Conservation (phyloP, 805 yeast genomes). For the Ogataea siamensis region DNA sequence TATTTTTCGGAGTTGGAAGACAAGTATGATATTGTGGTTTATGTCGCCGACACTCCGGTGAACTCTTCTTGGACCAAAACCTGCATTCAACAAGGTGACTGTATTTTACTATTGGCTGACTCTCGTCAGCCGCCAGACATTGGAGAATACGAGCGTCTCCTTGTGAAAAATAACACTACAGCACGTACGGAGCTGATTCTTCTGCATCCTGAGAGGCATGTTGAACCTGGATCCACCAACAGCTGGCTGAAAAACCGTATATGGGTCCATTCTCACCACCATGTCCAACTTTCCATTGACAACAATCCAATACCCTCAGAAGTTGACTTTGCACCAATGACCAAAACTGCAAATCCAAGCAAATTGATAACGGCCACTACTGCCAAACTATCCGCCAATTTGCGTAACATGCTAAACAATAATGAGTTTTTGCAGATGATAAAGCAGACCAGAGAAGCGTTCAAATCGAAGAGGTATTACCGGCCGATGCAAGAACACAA, state of each 20-base stretch:
- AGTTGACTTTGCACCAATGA: conserved; percentile 17
- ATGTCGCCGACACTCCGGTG: conserved; percentile 81
- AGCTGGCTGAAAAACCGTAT: conserved; percentile 80
- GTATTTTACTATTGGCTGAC: conserved; percentile 85
- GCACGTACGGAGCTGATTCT: conserved; percentile 86
- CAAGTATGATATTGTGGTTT: conserved; percentile 80
- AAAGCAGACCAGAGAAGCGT: conserved; percentile 28
- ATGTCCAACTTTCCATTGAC: conserved; percentile 60
- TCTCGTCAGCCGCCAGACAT: conserved; percentile 68
- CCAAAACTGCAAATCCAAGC: conserved; percentile 6
- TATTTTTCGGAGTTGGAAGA: conserved; percentile 91
- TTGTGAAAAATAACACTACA: conserved; percentile 72
- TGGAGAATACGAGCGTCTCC: conserved; percentile 81
- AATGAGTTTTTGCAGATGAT: conserved; percentile 31
- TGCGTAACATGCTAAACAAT: conserved; percentile 29
- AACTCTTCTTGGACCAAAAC: conserved; percentile 88
- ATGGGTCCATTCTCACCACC: conserved; percentile 95
- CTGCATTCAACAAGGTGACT: conserved; percentile 93
- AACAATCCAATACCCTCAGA: conserved; percentile 14
- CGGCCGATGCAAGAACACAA: conserved; percentile 56
- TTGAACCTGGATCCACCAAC: conserved; percentile 80
- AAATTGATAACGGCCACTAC: conserved; percentile 24
- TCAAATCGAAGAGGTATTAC: conserved; percentile 27
- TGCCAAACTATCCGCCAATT: conserved; percentile 26
- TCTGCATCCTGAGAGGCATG: conserved; percentile 78